phyloP scores from a whole-genome alignment of 2,329 filamentous ascomycete species.

The Penicillium hesseltinei region DNA sequence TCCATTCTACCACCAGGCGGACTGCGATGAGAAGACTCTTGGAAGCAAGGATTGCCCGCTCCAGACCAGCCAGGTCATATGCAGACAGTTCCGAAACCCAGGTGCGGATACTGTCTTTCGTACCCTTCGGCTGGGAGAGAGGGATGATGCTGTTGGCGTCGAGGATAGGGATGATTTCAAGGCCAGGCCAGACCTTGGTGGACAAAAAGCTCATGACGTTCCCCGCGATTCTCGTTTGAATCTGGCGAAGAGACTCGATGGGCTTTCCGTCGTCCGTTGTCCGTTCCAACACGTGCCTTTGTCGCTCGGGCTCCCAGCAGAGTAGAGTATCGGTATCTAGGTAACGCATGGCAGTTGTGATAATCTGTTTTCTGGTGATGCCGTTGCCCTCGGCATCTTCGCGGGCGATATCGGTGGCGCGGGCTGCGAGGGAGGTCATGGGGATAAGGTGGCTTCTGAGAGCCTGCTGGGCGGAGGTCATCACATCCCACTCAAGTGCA shows the following conservation, averaged over 20 bases:
- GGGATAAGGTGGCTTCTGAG: slow-evolving; percentile 85
- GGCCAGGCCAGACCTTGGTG: slow-evolving; percentile 75
- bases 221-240: slow-evolving; percentile 68
- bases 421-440: slow-evolving; percentile 78
- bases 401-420: slow-evolving; percentile 74
- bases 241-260: slow-evolving; percentile 63
- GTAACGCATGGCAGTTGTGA: slow-evolving; percentile 73
- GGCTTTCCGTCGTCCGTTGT: slow-evolving; percentile 44
- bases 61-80: slow-evolving; percentile 83
- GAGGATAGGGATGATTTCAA: slow-evolving; percentile 77
- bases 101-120: slow-evolving; percentile 70
- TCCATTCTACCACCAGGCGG: slow-evolving; percentile 83
- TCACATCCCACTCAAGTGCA: slow-evolving; percentile 88
- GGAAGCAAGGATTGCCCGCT: slow-evolving; percentile 76
- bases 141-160: slow-evolving; percentile 75
- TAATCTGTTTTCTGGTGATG: slow-evolving; percentile 62
- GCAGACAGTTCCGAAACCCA: slow-evolving; percentile 72
- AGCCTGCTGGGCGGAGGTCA: slow-evolving; percentile 78
- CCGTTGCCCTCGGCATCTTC: slow-evolving; percentile 59
- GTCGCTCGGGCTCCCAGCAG: slow-evolving; percentile 73
- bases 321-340: slow-evolving; percentile 88
- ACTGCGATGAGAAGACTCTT: slow-evolving; percentile 81
- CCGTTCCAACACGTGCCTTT: slow-evolving; percentile 50
- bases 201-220: slow-evolving; percentile 71
- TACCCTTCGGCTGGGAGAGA: slow-evolving; percentile 67